Evolutionary conservation across 352 stramenopile genomes (phyloP), one percentile per base, ranked within the genome.

Genomic region (Globisporangium polare): DNA sequence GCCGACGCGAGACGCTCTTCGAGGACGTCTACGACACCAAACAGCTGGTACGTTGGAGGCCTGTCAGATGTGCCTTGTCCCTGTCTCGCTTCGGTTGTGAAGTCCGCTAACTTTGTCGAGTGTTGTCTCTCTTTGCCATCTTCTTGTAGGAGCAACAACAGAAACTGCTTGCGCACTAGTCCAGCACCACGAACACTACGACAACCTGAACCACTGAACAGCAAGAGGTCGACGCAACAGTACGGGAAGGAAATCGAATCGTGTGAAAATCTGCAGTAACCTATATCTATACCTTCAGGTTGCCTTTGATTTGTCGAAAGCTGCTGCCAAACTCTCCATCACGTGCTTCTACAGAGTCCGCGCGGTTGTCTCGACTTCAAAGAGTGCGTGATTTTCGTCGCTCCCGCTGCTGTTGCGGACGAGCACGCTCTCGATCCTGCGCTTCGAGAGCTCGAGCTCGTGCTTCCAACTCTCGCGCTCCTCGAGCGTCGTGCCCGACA

Each of bases 11-110:
- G 26, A 93, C 90, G 26, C 89, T 99, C 68, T 99, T 99, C 66
- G 85, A 97, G 35, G 97, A 99, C 71, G 97, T 99, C 4, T 99
- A 99, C 68, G 71, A 97, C 53, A 81, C 96, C 53, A 98, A 98
- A n/a, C n/a, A n/a, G n/a, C n/a, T n/a, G n/a, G n/a, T n/a, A n/a
- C n/a, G n/a, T n/a, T n/a, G n/a, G n/a, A 33, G 29, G 3, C 29
- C 35, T 17, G 13, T 9, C 35, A 42, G 35, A 42, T n/a, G n/a
- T n/a, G n/a, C n/a, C n/a, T n/a, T n/a, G n/a, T n/a, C n/a, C n/a
- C 35, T 42, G 35, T 9, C 8, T 12, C 8, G 13, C 3, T 17
- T 42, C 2, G 9, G 8, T 42, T 9, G 2, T 3, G 13, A 42
- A 31, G n/a, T 24, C 45, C 10, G 45, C 45, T 51, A 12, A 20